Percentiles rank a stretch among this genome's conserved stretches.
Conservation (phyloP, 495 filamentous ascomycete species). For the Echria macrotheca region DNA sequence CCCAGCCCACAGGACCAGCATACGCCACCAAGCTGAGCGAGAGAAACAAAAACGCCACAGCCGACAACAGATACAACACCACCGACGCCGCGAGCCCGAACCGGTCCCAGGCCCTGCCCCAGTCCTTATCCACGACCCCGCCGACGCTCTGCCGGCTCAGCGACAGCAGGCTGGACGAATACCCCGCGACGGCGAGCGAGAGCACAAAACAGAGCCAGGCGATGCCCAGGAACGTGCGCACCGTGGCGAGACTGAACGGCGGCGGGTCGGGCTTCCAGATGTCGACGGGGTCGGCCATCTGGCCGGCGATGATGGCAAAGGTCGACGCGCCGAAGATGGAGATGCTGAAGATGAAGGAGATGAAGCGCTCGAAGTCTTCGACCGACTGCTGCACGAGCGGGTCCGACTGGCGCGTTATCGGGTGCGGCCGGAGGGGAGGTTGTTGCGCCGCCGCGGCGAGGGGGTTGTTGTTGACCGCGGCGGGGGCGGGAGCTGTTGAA, state of each 20-base stretch:
- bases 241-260: background rate
- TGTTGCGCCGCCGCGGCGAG: no score
- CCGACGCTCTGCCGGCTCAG: background rate
- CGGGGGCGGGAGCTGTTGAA: no score
- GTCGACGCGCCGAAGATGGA: slow-evolving; percentile 9
- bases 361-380: slow-evolving; percentile 5
- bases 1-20: slow-evolving; percentile 4
- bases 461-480: no score
- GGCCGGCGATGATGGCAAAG: slow-evolving; percentile 4
- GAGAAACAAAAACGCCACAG: slow-evolving; percentile 3
- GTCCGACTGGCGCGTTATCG: background rate
- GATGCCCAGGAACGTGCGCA: slow-evolving; percentile 4
- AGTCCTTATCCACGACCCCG: background rate
- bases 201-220: slow-evolving; percentile 7
- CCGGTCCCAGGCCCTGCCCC: slow-evolving; percentile 4
- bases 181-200: slow-evolving; percentile 5
- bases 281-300: slow-evolving; percentile 7
- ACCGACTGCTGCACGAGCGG: background rate
- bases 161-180: slow-evolving; percentile 3
- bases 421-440: background rate
- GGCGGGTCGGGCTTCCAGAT: slow-evolving; percentile 2
- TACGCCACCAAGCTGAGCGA: slow-evolving; percentile 5
- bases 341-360: slow-evolving; percentile 7
- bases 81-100: slow-evolving; percentile 2
- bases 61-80: slow-evolving; percentile 2